A percentile compares a stretch with the other conserved stretches of the same genome.
These are phyloP conservation scores for Datura wrightii DNA, from an alignment of 257 asterid species.

Conservation along the genomic window DNA sequence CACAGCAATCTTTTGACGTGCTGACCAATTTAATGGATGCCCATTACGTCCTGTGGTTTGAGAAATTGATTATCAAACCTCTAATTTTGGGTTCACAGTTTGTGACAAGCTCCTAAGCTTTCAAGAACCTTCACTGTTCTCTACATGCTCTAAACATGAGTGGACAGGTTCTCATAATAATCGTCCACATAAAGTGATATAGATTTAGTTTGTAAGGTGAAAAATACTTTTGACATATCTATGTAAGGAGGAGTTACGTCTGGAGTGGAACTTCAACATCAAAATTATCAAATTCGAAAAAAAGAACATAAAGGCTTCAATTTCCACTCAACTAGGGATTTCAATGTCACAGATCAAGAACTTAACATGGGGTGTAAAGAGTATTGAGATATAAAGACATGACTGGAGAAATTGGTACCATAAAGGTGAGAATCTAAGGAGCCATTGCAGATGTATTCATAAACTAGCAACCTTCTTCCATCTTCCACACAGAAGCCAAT, in stretches of 20 bases:
- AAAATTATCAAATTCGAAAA: not conserved
- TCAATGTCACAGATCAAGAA: conserved; percentile 20
- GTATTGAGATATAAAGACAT: conserved; percentile 13
- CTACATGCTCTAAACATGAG: conserved; percentile 7
- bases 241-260: not conserved
- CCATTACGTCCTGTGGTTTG: conserved; percentile 50
- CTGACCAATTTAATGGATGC: conserved; percentile 66
- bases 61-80: conserved; percentile 29
- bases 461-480: conserved; percentile 70
- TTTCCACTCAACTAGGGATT: not conserved
- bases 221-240: conserved; percentile 21
- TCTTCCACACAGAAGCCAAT: conserved; percentile 89
- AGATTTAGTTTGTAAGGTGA: not conserved
- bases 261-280: not conserved
- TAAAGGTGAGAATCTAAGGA: conserved; percentile 87
- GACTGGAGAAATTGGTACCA: conserved; percentile 49
- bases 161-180: not conserved
- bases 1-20: conserved; percentile 72
- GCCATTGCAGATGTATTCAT: conserved; percentile 87
- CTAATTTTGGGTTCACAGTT: not conserved
- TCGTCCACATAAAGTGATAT: not conserved
- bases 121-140: conserved; percentile 1
- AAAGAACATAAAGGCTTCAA: not conserved
- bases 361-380: not conserved
- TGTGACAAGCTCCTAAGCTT: conserved; percentile 14